A percentile compares a stretch with the other conserved stretches of the same genome.
Evolutionary conservation across 306 rosid genomes (phyloP).

Genomic region (Spatholobus suberectus): DNA sequence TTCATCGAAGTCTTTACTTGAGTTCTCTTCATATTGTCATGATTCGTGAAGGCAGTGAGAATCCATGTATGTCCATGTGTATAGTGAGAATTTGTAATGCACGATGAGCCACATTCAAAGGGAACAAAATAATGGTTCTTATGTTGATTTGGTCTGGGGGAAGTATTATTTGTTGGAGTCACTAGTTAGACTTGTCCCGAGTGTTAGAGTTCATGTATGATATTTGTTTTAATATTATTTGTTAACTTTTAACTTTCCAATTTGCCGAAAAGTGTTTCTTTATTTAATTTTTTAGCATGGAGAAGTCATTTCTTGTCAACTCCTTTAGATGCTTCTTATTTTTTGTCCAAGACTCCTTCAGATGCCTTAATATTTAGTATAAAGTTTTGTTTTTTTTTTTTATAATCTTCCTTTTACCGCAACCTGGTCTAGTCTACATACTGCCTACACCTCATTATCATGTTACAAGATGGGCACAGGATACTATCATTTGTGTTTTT

Average conservation of each 20-base stretch:
- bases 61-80: neutral
- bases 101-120: neutral
- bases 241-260: neutral
- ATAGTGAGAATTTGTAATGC: conserved; percentile 2
- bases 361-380: no score
- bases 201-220: neutral
- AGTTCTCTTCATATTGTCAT: conserved; percentile 5
- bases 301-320: no score
- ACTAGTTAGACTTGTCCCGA: neutral
- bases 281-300: no score
- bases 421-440: no score
- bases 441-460: no score
- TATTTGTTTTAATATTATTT: neutral
- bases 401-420: no score
- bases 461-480: no score
- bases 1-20: neutral
- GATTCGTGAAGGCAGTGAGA: conserved; percentile 6
- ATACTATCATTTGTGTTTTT: no score
- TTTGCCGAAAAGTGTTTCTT: neutral
- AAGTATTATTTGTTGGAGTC: neutral
- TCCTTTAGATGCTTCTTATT: no score
- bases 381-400: no score
- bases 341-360: no score
- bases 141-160: neutral
- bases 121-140: conserved; percentile 21